These are phyloP conservation scores for Citrus maxima DNA, from an alignment of 345 rosid species.

Conservation along the genomic window DNA sequence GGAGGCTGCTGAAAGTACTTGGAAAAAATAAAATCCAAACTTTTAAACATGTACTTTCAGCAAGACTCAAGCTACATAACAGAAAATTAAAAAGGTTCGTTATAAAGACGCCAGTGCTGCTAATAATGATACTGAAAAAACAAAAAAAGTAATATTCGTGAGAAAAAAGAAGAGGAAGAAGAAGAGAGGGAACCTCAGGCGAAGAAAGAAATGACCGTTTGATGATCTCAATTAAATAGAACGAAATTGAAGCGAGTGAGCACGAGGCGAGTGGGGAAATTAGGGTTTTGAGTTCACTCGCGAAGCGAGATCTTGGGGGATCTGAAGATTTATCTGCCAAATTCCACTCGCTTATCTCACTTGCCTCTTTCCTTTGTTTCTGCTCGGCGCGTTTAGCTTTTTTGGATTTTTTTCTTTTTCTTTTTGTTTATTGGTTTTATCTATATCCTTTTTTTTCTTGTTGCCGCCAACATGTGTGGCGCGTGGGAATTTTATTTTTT, in stretches of 20 bases:
- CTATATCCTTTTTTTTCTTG: neutral
- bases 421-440: neutral
- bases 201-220: neutral
- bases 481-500: neutral
- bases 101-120: no score
- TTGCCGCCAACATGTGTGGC: neutral
- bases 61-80: neutral
- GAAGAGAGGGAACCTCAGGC: neutral
- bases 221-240: neutral
- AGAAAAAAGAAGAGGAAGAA: neutral
- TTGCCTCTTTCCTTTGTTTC: conserved; percentile 4
- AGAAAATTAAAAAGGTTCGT: neutral
- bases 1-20: neutral
- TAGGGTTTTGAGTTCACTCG: conserved; percentile 9
- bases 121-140: neutral
- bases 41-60: neutral
- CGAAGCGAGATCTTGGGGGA: neutral
- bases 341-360: conserved; percentile 12
- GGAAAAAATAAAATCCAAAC: no score
- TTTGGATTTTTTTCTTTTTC: neutral
- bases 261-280: conserved; percentile 8
- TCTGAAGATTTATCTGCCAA: neutral
- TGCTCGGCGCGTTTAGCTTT: conserved; percentile 9
- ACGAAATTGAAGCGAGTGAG: neutral
- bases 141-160: neutral